These are phyloP conservation scores for Microcyclospora pomicola DNA, from an alignment of 2,329 filamentous ascomycete genomes.

Conservation along the genomic window DNA sequence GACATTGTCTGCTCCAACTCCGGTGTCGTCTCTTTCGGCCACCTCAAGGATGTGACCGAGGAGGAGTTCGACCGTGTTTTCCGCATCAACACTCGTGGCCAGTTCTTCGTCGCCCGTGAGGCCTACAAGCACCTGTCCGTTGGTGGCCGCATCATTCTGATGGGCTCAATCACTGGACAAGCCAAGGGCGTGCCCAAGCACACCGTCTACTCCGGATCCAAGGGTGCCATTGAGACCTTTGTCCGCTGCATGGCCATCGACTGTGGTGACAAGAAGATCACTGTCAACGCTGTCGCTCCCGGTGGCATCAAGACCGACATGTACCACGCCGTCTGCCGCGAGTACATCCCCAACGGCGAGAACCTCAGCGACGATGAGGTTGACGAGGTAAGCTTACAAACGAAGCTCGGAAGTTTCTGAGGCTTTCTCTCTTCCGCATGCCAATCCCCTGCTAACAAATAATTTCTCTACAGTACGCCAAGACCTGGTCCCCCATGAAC, in stretches of 20 bases:
- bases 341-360: conserved; percentile 47
- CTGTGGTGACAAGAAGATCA: conserved; percentile 41
- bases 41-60: conserved; percentile 40
- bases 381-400: conserved; percentile 30
- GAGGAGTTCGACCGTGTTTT: conserved; percentile 47
- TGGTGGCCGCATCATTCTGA: conserved; percentile 40
- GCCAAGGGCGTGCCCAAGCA: conserved; percentile 42
- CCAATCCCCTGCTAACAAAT: background rate
- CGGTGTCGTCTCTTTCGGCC: conserved; percentile 41
- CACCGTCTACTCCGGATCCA: conserved; percentile 39
- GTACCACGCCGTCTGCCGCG: conserved; percentile 50
- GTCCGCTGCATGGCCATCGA: conserved; percentile 42
- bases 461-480: conserved; percentile 36
- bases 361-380: conserved; percentile 44
- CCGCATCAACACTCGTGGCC: conserved; percentile 47
- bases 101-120: conserved; percentile 49
- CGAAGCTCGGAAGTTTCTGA: background rate
- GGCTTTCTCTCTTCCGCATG: background rate
- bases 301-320: conserved; percentile 44
- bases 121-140: conserved; percentile 40
- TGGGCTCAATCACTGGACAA: conserved; percentile 44
- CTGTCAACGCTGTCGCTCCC: conserved; percentile 47
- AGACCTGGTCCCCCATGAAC: conserved; percentile 50
- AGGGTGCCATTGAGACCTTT: conserved; percentile 42
- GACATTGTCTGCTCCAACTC: conserved; percentile 60